These are phyloP conservation scores for Paramecium sonneborni DNA, from an alignment of 73 alveolate genomes.

Conservation along the genomic window DNA sequence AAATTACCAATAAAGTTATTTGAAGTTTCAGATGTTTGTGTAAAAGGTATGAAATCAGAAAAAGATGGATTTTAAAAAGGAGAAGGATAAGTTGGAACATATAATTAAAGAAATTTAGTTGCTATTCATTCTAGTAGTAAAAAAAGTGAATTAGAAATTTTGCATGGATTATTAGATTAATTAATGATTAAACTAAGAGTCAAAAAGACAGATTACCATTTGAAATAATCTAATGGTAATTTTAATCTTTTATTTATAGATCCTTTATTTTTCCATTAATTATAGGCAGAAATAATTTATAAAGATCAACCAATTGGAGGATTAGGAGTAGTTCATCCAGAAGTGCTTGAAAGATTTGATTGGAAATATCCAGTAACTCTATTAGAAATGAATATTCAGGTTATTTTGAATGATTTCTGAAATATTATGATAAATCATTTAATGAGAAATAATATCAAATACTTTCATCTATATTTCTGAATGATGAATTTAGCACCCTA, in stretches of 20 bases:
- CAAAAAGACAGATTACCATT: neutral
- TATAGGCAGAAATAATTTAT: slow-evolving; percentile 89
- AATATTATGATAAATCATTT: neutral
- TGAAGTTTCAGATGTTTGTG: slow-evolving; percentile 94
- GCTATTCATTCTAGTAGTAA: slow-evolving; percentile 76
- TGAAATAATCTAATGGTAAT: slow-evolving; percentile 64
- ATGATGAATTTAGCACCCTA: neutral
- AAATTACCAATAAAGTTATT: slow-evolving; percentile 84
- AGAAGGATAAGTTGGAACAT: slow-evolving; percentile 83
- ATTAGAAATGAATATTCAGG: slow-evolving; percentile 86
- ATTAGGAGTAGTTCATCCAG: slow-evolving; percentile 96
- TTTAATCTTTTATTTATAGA: slow-evolving; percentile 57
- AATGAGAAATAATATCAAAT: neutral
- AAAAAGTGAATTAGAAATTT: slow-evolving; percentile 84
- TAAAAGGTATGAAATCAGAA: slow-evolving; percentile 81
- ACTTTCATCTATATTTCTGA: slow-evolving; percentile 3
- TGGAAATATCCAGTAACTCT: slow-evolving; percentile 90
- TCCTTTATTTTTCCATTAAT: slow-evolving; percentile 87
- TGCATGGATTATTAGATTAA: slow-evolving; percentile 94
- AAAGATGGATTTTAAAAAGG: slow-evolving; percentile 89
- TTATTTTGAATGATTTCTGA: slow-evolving; percentile 65
- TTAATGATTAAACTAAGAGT: slow-evolving; percentile 90
- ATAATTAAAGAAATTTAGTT: slow-evolving; percentile 84
- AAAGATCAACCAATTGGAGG: slow-evolving; percentile 84
- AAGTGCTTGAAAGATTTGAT: slow-evolving; percentile 87